phyloP scores from a whole-genome alignment of 2,329 filamentous ascomycete species.

The Diaporthe ampelina region DNA sequence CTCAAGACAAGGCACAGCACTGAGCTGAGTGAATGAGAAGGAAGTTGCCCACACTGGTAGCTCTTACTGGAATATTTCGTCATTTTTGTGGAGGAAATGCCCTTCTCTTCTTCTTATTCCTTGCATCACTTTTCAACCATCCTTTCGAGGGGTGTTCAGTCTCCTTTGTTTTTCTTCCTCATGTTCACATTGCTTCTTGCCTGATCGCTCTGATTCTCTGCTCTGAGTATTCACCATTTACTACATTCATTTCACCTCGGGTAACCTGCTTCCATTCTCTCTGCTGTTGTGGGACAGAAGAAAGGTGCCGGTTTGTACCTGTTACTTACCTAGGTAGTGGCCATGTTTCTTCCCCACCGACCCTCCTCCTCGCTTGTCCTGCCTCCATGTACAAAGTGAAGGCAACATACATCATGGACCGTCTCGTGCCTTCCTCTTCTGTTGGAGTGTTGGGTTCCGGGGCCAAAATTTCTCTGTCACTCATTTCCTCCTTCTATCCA shows the following conservation, averaged over 20 bases:
- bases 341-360: too few species aligned
- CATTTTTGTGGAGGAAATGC: too few species aligned
- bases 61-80: too few species aligned
- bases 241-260: not conserved
- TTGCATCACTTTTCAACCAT: not conserved
- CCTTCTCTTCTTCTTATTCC: not conserved
- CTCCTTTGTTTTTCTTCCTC: not conserved
- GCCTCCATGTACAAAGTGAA: not conserved
- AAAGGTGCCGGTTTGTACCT: not conserved
- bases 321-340: not conserved
- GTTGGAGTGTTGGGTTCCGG: too few species aligned
- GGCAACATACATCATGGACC: not conserved
- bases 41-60: not conserved
- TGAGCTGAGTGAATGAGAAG: too few species aligned
- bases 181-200: not conserved
- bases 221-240: not conserved
- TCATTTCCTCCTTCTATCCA: not conserved
- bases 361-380: not conserved
- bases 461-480: not conserved
- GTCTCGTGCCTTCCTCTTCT: conserved; percentile 4
- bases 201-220: not conserved
- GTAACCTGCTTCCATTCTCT: not conserved
- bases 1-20: not conserved
- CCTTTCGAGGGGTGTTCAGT: not conserved
- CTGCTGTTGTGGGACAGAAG: not conserved